These are phyloP conservation scores for Poteriospumella lacustris DNA, from an alignment of 108 stramenopile species.

Conservation along the genomic window DNA sequence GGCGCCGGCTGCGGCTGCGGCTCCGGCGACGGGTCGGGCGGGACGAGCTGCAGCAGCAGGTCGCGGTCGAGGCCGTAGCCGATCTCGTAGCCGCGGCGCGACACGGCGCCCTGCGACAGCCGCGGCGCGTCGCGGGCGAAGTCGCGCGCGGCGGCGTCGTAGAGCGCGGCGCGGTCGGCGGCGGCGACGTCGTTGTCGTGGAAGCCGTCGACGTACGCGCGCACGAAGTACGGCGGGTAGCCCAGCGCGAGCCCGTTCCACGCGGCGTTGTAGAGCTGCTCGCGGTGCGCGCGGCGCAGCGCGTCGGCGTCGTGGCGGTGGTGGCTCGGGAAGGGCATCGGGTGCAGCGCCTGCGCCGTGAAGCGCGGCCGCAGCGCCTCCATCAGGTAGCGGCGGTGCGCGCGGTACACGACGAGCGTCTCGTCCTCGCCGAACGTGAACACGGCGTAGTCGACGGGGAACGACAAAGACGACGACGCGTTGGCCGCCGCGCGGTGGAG, in stretches of 20 bases:
- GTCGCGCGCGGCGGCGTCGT: slow-evolving; percentile 41
- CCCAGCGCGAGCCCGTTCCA: slow-evolving; percentile 24
- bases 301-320: neutral
- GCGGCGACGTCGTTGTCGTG: too few relatives aligned
- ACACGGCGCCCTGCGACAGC: slow-evolving; percentile 33
- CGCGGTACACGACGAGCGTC: slow-evolving; percentile 15
- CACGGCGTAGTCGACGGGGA: neutral
- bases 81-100: slow-evolving; percentile 34
- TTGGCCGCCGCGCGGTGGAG: neutral
- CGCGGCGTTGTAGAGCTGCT: slow-evolving; percentile 5
- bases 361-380: neutral
- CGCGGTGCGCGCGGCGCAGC: neutral
- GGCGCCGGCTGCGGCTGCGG: too few relatives aligned
- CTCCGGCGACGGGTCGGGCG: too few relatives aligned
- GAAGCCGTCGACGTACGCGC: neutral
- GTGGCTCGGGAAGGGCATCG: neutral
- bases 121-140: neutral
- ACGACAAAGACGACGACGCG: too few relatives aligned
- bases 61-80: too few relatives aligned
- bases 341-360: slow-evolving; percentile 18
- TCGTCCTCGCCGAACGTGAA: neutral
- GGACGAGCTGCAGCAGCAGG: too few relatives aligned
- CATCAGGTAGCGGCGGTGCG: neutral
- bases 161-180: neutral
- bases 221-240: neutral